Percentiles rank a stretch among this genome's conserved stretches.
phyloP scores from a whole-genome alignment of 2,329 filamentous ascomycete species.

The Alternaria ethzedia region DNA sequence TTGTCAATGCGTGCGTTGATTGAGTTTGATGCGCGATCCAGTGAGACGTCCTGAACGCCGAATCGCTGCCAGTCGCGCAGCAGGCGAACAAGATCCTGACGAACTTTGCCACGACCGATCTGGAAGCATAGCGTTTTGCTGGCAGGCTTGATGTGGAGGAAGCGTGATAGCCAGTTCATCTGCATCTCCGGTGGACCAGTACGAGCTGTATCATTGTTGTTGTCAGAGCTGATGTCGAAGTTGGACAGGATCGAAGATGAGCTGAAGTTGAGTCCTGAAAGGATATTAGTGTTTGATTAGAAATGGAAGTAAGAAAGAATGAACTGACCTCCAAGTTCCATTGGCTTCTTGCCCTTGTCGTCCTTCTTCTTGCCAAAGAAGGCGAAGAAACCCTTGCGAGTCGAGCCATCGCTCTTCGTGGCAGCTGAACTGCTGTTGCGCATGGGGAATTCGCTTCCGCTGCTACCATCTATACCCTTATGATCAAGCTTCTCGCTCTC shows the following conservation, averaged over 20 bases:
- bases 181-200: conserved; percentile 54
- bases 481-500: conserved; percentile 21
- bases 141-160: conserved; percentile 88
- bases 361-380: conserved; percentile 60
- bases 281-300: conserved; percentile 23
- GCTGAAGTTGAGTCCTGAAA: conserved; percentile 33
- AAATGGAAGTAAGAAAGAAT: accelerated
- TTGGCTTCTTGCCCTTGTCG: conserved; percentile 43
- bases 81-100: conserved; percentile 77
- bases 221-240: conserved; percentile 44
- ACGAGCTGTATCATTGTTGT: conserved; percentile 49
- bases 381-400: conserved; percentile 56
- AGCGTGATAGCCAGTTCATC: conserved; percentile 81
- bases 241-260: conserved; percentile 39
- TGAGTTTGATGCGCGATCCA: conserved; percentile 79
- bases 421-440: conserved; percentile 42
- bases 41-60: conserved; percentile 79
- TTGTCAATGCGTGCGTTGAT: conserved; percentile 79
- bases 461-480: conserved; percentile 37
- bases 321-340: conserved; percentile 50
- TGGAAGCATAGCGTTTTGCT: conserved; percentile 76
- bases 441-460: conserved; percentile 53
- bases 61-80: conserved; percentile 80
- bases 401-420: conserved; percentile 47
- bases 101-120: conserved; percentile 72